These are phyloP conservation scores for Umbelopsis vinacea DNA, from an alignment of 192 early-diverging fungal genomes.

Conservation along the genomic window DNA sequence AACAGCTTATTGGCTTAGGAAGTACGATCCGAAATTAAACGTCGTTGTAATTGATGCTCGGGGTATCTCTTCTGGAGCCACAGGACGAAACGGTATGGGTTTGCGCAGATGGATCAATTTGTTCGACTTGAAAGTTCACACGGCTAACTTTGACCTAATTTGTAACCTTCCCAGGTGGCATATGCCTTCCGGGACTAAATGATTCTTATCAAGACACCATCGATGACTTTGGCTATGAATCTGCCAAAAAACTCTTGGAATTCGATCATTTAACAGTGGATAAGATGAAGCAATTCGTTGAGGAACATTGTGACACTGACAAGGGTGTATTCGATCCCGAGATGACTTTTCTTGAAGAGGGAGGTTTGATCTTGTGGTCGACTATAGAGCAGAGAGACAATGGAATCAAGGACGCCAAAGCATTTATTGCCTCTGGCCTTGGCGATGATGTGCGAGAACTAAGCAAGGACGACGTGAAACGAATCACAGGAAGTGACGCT, in stretches of 20 bases:
- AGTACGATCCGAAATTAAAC: slow-evolving; percentile 29
- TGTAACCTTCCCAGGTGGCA: slow-evolving; percentile 25
- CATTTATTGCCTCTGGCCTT: background rate
- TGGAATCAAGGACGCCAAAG: background rate
- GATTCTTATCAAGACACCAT: slow-evolving; percentile 26
- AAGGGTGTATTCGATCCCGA: slow-evolving; percentile 30
- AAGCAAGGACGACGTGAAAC: slow-evolving; percentile 14
- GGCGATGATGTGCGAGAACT: slow-evolving; percentile 12
- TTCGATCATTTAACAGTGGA: slow-evolving; percentile 27
- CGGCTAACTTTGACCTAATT: background rate
- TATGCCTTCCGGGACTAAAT: slow-evolving; percentile 31
- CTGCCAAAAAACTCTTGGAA: slow-evolving; percentile 24
- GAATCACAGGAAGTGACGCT: slow-evolving; percentile 21
- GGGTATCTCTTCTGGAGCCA: slow-evolving; percentile 54
- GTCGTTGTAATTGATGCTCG: slow-evolving; percentile 54
- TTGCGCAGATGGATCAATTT: background rate
- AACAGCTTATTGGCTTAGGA: slow-evolving; percentile 45
- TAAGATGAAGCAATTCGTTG: slow-evolving; percentile 22
- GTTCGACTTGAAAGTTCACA: background rate
- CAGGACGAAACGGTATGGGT: slow-evolving; percentile 57
- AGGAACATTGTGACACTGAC: slow-evolving; percentile 28
- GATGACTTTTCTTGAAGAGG: slow-evolving; percentile 26
- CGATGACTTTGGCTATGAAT: slow-evolving; percentile 12
- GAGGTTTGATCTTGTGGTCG: slow-evolving; percentile 21
- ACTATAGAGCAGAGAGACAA: slow-evolving; percentile 17